Evolutionary conservation across 805 yeast genomes (phyloP).

Genomic region (Candida odintsovae): DNA sequence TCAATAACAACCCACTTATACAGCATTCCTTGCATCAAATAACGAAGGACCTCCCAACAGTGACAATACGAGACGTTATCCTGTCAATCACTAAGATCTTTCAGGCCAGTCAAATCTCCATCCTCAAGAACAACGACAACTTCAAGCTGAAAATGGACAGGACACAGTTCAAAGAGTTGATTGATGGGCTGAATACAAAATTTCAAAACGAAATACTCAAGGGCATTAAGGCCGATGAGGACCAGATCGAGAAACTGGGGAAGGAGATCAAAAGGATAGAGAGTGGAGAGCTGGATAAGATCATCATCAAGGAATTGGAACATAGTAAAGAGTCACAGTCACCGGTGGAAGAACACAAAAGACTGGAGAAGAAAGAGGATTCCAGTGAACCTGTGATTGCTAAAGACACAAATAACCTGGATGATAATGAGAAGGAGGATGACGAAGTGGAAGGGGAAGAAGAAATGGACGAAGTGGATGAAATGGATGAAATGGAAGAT

Average conservation of each 20-base stretch:
- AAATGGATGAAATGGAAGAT: not conserved
- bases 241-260: constrained; percentile 6
- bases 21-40: not conserved
- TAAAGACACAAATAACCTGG: constrained; percentile 5
- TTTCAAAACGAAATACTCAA: constrained; percentile 7
- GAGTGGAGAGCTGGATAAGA: constrained; percentile 17
- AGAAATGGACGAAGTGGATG: constrained; percentile 1
- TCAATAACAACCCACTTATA: constrained; percentile 18
- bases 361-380: not conserved
- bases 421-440: constrained; percentile 4
- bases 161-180: constrained; percentile 14
- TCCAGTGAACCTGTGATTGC: not conserved
- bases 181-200: constrained; percentile 5
- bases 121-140: constrained; percentile 20
- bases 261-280: constrained; percentile 14
- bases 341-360: not conserved
- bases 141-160: constrained; percentile 18
- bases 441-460: constrained; percentile 7
- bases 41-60: not conserved
- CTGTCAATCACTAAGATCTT: constrained; percentile 21
- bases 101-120: constrained; percentile 18
- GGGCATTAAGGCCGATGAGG: constrained; percentile 13
- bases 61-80: constrained; percentile 20
- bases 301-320: constrained; percentile 11
- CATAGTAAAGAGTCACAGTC: constrained; percentile 2